phyloP scores from a whole-genome alignment of 2,329 filamentous ascomycete genomes.

The Thermoascus crustaceus region DNA sequence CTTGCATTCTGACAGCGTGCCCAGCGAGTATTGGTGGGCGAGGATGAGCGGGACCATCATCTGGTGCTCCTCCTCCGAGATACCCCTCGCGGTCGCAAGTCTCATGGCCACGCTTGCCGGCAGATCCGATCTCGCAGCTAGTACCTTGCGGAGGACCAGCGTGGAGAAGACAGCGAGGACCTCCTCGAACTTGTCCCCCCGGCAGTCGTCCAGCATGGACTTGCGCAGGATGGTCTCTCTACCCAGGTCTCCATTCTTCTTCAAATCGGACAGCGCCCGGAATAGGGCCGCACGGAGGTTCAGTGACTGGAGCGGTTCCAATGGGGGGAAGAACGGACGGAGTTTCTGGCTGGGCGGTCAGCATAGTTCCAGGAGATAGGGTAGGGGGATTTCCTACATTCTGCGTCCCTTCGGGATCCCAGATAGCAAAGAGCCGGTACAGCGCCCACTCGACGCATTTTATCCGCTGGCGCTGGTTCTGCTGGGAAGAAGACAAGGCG shows the following conservation, averaged over 20 bases:
- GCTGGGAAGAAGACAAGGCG: slow-evolving; percentile 61
- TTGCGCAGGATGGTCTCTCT: slow-evolving; percentile 76
- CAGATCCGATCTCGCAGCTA: slow-evolving; percentile 38
- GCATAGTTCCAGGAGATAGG: not conserved
- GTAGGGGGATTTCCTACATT: slow-evolving; percentile 47
- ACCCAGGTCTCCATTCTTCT: slow-evolving; percentile 77
- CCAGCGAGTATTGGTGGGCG: slow-evolving; percentile 62
- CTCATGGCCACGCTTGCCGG: slow-evolving; percentile 45
- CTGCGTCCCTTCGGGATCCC: slow-evolving; percentile 67
- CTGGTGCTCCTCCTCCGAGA: slow-evolving; percentile 26
- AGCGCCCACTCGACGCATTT: slow-evolving; percentile 81
- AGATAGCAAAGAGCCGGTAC: slow-evolving; percentile 77
- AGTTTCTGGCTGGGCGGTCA: slow-evolving; percentile 59
- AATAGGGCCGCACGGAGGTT: slow-evolving; percentile 81
- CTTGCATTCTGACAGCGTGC: slow-evolving; percentile 52
- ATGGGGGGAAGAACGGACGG: slow-evolving; percentile 79
- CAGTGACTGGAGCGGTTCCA: slow-evolving; percentile 81
- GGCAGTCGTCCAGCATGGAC: slow-evolving; percentile 95
- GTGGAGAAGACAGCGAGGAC: slow-evolving; percentile 77
- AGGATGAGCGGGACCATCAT: slow-evolving; percentile 58
- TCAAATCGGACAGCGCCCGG: slow-evolving; percentile 71
- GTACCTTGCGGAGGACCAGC: slow-evolving; percentile 64
- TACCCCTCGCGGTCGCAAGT: slow-evolving; percentile 46
- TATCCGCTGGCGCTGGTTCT: slow-evolving; percentile 74
- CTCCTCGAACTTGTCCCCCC: slow-evolving; percentile 82